Base-by-base conservation (phyloP, 768 basidiomycete genomes). In the Hygrophorus russula region DNA sequence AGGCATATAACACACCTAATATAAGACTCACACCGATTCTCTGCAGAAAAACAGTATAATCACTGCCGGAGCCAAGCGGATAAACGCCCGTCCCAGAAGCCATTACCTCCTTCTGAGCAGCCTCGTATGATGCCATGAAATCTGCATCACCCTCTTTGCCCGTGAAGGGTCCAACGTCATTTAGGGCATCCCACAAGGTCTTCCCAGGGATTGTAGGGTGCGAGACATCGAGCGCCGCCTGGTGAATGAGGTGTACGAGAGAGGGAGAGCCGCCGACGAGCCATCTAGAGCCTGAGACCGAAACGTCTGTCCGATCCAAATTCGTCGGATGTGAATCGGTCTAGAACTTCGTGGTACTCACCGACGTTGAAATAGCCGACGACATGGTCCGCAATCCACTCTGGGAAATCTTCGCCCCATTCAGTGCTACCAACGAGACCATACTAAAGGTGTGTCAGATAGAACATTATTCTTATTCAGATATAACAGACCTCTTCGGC, bases 1-100 rank as follows among this genome's bases (percentile, higher is more conserved):
- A 36, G 6, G 3, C 9, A 19, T 36, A 10, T 41, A 24, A 14
- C 10, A 28, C 18, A 31, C 5, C 17, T 33, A 36, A 28, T 17
- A 20, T 11, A n/a, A 42, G 7, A 54, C 63, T 33, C 53, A 69
- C 68, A n/a, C 73, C 73, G 15, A 75, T 54, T 39, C 80, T 69
- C 59, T 97, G 89, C 53, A 98, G 62, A 66, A 97, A 96, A 8
- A 89, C 82, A 0, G 93, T 96, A 51, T 73, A 97, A 60, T 97
- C 94, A 46, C 86, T 89, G 18, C 89, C 89, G 41, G 81, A 85
- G 32, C 89, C 89, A n/a, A 91, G 63, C 12, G 85, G 72, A 0
- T 33, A 31, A 29, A 91, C 60, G 14, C 70, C 73, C 2, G 60
- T 64, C n/a, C 59, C 54, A 8, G 63, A 57, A 19, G 63, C 55